These are phyloP conservation scores for Umbilicaria muhlenbergii DNA, from an alignment of 495 filamentous ascomycete genomes.

Conservation along the genomic window DNA sequence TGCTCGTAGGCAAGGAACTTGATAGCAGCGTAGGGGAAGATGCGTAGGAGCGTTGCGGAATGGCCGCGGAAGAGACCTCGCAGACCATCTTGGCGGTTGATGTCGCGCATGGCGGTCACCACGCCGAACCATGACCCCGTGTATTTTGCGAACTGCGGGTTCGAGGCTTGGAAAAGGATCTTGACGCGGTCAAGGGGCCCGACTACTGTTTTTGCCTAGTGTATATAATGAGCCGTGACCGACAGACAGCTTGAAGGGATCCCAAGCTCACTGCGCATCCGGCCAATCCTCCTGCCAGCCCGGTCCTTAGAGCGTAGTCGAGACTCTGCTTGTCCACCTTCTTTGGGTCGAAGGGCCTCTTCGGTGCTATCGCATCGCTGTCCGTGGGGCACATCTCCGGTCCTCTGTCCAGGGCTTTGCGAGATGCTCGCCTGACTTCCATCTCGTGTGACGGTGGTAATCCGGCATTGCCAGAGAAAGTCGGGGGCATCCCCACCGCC, in stretches of 20 bases:
- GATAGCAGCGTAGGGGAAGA: slow-evolving; percentile 94
- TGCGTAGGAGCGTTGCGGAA: slow-evolving; percentile 81
- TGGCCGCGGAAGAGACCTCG: slow-evolving; percentile 80
- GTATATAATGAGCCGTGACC: not conserved
- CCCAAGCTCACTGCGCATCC: slow-evolving; percentile 59
- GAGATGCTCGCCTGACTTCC: not conserved
- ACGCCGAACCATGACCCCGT: slow-evolving; percentile 75
- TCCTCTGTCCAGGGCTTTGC: slow-evolving; percentile 5
- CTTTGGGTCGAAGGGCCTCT: slow-evolving; percentile 12
- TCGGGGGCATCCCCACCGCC: no score
- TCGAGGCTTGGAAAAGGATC: slow-evolving; percentile 93
- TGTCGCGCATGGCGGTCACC: slow-evolving; percentile 60
- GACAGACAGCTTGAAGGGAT: not conserved
- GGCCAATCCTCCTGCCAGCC: slow-evolving; percentile 73
- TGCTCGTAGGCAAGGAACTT: slow-evolving; percentile 98
- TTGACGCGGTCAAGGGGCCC: slow-evolving; percentile 95
- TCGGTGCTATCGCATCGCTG: slow-evolving; percentile 22
- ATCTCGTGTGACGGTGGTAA: not conserved
- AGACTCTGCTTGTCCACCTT: slow-evolving; percentile 50
- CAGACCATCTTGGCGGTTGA: slow-evolving; percentile 57
- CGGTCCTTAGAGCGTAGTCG: slow-evolving; percentile 69
- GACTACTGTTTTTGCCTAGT: slow-evolving; percentile 88
- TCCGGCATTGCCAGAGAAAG: no score
- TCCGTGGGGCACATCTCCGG: slow-evolving; percentile 20
- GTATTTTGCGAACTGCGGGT: slow-evolving; percentile 87